Base-by-base conservation (phyloP, 2,329 filamentous ascomycete species). In the Metarhizium guizhouense region DNA sequence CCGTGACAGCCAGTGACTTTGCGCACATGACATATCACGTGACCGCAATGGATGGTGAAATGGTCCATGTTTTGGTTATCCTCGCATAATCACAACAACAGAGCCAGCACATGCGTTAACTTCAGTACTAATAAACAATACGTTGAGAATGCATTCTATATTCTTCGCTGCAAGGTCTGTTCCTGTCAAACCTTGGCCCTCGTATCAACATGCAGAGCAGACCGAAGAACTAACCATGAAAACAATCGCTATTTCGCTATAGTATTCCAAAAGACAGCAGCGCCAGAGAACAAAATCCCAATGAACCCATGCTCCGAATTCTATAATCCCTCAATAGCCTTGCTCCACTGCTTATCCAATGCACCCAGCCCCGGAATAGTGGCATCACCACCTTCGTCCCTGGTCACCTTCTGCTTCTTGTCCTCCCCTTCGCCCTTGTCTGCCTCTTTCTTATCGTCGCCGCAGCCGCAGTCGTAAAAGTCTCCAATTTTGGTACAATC, bases 391-490 rank as follows among this genome's bases (percentile, higher is more conserved):
- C 8, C 18, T 20, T 16, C 47, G 18, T 30, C 25, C 45, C 45
- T 48, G 4, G 20, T 48, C 45, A 30, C 18, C 25, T 48, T 48
- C 2, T 55, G 57, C 48, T 59, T 56, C 36, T 29, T 16, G 8
- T 51, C 62, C 47, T 66, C 63, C 52, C 63, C 52, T 53, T 72
- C 65, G 61, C 67, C 38, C 52, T 63, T 60, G 2, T 62, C 65
- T 51, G 63, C 60, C 56, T 65, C 64, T 59, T 77, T 73, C 63
- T 76, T 75, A 18, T 77, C 82, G n/a, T 86, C 84, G 14, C 82
- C 84, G 63, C 85, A 88, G 0, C 85, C 85, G 64, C 85, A 88
- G 65, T 88, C 84, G 69, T 87, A 88, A 65, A 85, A 85, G 63
- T 87, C 84, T 16, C 84, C 84, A 64, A 88, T 84, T 34, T 83